These are phyloP conservation scores for Gamsiella multidivaricata DNA, from an alignment of 192 early-diverging fungal genomes.

Conservation along the genomic window DNA sequence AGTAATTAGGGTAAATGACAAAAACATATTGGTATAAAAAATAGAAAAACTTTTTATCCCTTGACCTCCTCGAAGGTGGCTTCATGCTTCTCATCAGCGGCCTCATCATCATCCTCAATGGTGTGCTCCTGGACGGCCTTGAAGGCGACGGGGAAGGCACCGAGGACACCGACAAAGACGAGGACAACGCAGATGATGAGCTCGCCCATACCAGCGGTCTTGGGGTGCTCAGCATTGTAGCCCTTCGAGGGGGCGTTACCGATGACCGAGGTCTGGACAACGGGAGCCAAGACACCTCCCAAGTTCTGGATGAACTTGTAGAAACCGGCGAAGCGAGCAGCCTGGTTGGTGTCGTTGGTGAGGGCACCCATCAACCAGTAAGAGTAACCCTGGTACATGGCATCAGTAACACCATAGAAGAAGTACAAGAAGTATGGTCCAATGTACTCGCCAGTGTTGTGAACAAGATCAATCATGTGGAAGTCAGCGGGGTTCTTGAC, in stretches of 20 bases:
- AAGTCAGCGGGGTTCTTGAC: constrained; percentile 25
- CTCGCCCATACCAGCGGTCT: constrained; percentile 42
- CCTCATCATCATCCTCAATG: not conserved
- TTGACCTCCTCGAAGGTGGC: constrained; percentile 13
- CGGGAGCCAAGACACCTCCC: constrained; percentile 42
- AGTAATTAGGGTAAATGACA: not conserved
- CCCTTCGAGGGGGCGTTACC: constrained; percentile 29
- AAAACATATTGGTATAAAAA: not conserved
- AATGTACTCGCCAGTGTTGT: constrained; percentile 47
- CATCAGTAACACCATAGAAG: constrained; percentile 79
- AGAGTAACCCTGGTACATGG: constrained; percentile 79
- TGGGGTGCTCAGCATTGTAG: constrained; percentile 4
- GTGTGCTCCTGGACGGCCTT: constrained; percentile 3
- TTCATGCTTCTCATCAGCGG: not conserved
- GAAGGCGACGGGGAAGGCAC: not conserved
- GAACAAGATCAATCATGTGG: constrained; percentile 29
- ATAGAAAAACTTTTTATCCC: not conserved
- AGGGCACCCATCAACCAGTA: constrained; percentile 92
- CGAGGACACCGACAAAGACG: constrained; percentile 24
- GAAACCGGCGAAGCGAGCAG: constrained; percentile 75
- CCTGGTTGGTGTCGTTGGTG: constrained; percentile 80
- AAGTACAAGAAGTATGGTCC: constrained; percentile 77
- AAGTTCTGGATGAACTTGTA: constrained; percentile 55
- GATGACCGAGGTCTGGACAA: constrained; percentile 42
- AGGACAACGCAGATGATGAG: constrained; percentile 35